phyloP scores from a whole-genome alignment of 2,329 filamentous ascomycete species.

The Fusarium nelsonii region DNA sequence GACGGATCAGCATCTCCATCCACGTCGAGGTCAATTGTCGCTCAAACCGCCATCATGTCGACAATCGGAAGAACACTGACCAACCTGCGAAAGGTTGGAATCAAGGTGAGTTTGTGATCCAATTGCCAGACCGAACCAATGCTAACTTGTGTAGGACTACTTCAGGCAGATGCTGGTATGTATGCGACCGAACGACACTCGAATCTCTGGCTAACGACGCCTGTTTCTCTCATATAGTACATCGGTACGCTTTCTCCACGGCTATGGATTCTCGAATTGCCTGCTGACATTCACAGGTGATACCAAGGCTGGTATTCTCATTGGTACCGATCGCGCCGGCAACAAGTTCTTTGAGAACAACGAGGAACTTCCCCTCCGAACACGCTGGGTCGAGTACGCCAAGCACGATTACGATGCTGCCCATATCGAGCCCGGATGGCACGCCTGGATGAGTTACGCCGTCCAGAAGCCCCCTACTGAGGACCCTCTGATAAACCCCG shows the following conservation, averaged over 20 bases:
- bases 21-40: constrained; percentile 47
- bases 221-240: constrained; percentile 58
- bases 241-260: constrained; percentile 60
- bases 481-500: constrained; percentile 77
- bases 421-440: constrained; percentile 96
- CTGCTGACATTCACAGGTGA: constrained; percentile 74
- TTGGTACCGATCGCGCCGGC: constrained; percentile 89
- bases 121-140: constrained; percentile 9
- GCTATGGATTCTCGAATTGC: background rate
- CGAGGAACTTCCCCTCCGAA: constrained; percentile 94
- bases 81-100: constrained; percentile 87
- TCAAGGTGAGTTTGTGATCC: constrained; percentile 73
- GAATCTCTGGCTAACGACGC: constrained; percentile 42
- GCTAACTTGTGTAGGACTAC: constrained; percentile 74
- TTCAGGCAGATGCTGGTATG: constrained; percentile 93
- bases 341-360: constrained; percentile 99
- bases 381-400: constrained; percentile 98
- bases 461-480: constrained; percentile 86
- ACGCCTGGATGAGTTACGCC: constrained; percentile 96
- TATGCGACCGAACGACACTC: constrained; percentile 48
- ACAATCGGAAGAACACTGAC: constrained; percentile 86
- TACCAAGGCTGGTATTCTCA: constrained; percentile 90
- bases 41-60: constrained; percentile 77
- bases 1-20: constrained; percentile 31
- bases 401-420: constrained; percentile 83